Evolutionary conservation across 2,329 filamentous ascomycete species (phyloP).

Genomic region (Pleomassaria siparia): DNA sequence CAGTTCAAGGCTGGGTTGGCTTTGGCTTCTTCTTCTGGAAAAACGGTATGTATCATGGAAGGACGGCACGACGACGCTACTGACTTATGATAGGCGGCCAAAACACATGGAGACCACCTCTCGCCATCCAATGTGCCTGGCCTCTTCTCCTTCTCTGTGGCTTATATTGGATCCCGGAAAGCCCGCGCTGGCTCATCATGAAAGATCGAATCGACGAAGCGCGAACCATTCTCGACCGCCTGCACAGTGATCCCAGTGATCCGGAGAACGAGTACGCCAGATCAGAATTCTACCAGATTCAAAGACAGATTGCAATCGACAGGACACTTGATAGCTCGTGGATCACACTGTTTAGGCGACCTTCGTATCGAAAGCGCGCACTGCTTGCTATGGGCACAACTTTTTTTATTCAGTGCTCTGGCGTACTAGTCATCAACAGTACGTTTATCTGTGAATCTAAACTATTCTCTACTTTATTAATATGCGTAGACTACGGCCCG

Average conservation of each 20-base stretch:
- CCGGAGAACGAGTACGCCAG: constrained; percentile 25
- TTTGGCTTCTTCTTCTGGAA: constrained; percentile 30
- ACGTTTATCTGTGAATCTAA: neutral
- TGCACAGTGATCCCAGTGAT: constrained; percentile 61
- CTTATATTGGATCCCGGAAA: constrained; percentile 62
- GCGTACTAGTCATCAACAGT: constrained; percentile 32
- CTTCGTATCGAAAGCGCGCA: constrained; percentile 28
- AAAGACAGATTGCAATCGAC: constrained; percentile 32
- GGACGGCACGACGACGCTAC: neutral
- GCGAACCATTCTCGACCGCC: constrained; percentile 58
- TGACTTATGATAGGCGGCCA: constrained; percentile 26
- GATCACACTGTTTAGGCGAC: constrained; percentile 26
- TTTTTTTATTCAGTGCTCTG: constrained; percentile 31
- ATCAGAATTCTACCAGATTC: constrained; percentile 32
- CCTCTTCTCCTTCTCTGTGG: constrained; percentile 48
- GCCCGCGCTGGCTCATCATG: constrained; percentile 64
- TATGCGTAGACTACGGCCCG: constrained; percentile 22
- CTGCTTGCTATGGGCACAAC: constrained; percentile 27
- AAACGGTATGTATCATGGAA: constrained; percentile 4
- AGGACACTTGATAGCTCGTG: constrained; percentile 24
- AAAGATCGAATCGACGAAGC: constrained; percentile 64
- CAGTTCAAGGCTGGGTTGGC: constrained; percentile 24
- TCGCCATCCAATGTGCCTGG: constrained; percentile 53
- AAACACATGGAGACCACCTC: constrained; percentile 49
- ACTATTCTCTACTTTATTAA: too few species aligned